Evolutionary conservation across 139 green algal species (phyloP), one percentile per base, ranked within the genome.

Genomic region (Eudorina sp.): DNA sequence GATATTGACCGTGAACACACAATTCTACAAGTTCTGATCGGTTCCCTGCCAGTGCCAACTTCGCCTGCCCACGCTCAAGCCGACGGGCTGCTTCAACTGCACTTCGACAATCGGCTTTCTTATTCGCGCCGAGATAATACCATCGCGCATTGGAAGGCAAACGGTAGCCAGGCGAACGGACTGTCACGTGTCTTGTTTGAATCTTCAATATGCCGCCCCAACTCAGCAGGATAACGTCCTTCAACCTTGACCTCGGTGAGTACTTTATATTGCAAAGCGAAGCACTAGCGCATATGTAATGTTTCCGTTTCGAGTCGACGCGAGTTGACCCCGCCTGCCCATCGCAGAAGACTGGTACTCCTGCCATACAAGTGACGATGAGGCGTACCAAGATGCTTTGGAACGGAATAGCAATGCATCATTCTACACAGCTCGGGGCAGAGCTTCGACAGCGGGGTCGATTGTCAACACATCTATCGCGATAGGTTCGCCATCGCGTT

Each of bases 281-380:
- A 58, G 13, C 16, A 13, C 51, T 58, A 58, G 51, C 51, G 16
- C 16, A 25, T 16, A 58, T 58, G 13, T 25, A 58, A 58, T 25
- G 13, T 13, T 16, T 13, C 16, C 51, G 13, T 58, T 58, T 13
- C 25, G 27, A 38, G 29, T 73, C 38, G 9, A 13, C 29, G 38
- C 64, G 18, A 19, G 25, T 73, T 73, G 64, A 36, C 55, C 29
- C 23, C 6, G 55, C 55, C 27, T 25, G 55, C 55, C 23, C n/a
- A 29, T 72, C 48, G 51, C 75, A 83, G 75, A 83, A 6, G 75
- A 83, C 31, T 83, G 75, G 75, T 68, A 83, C 14, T 83, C 75
- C 31, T 83, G 75, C 75, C 46, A 81, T 43, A 64, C 45, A 8
- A 64, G 73, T 29, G 73, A 81, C 43, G 73, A 81, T 41, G 73